phyloP scores from a whole-genome alignment of 805 yeast species.

The Scheffersomyces coipomensis region DNA sequence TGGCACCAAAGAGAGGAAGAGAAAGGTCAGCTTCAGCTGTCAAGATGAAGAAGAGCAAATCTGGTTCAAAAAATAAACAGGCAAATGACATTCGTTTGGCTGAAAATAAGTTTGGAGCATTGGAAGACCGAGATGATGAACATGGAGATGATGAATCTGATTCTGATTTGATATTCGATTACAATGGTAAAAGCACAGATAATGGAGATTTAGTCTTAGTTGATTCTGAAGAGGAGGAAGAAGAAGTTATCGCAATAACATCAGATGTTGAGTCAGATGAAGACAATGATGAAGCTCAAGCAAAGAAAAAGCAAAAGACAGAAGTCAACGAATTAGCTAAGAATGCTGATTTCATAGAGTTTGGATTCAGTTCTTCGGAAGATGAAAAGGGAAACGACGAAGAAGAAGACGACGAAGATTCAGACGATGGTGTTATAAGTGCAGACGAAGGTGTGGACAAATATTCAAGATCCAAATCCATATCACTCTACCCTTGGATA shows the following conservation, averaged over 20 bases:
- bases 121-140: constrained; percentile 11
- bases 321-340: constrained; percentile 36
- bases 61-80: constrained; percentile 19
- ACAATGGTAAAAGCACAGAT: constrained; percentile 12
- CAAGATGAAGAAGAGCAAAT: constrained; percentile 8
- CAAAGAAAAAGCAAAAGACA: constrained; percentile 3
- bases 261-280: constrained; percentile 18
- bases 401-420: constrained; percentile 17
- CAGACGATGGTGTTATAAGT: constrained; percentile 33
- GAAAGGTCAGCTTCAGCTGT: constrained; percentile 9
- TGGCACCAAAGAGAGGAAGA: constrained; percentile 20
- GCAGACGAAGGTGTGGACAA: constrained; percentile 32
- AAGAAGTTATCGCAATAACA: constrained; percentile 17
- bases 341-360: constrained; percentile 55
- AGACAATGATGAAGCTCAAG: constrained; percentile 4
- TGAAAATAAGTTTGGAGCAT: constrained; percentile 20
- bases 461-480: constrained; percentile 20
- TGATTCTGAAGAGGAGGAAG: constrained; percentile 20
- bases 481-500: constrained; percentile 68
- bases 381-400: constrained; percentile 20
- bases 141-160: constrained; percentile 16
- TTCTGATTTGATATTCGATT: constrained; percentile 20
- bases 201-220: constrained; percentile 27
- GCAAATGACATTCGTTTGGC: constrained; percentile 1
- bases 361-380: constrained; percentile 50